Evolutionary conservation across 345 rosid species (phyloP).

Genomic region (Lepidium didymum): DNA sequence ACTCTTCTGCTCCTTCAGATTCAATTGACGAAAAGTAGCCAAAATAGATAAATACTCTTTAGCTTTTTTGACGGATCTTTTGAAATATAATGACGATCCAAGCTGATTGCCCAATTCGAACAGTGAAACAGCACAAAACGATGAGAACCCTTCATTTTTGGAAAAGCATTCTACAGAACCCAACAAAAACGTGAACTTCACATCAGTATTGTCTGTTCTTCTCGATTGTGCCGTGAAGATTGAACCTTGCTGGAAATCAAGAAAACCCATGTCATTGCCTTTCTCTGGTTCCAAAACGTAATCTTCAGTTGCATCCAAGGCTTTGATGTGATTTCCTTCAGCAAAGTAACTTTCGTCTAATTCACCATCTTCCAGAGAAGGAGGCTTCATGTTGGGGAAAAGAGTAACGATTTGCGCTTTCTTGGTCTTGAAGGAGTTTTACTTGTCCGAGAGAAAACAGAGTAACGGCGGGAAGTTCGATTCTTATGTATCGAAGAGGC

Average conservation of each 20-base stretch:
- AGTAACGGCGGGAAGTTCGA: not conserved
- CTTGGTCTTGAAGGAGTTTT: not conserved
- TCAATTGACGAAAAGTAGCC: not conserved
- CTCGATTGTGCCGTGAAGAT: not conserved
- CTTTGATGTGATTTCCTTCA: not conserved
- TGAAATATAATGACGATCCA: not conserved
- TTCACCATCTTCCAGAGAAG: not conserved
- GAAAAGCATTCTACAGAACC: not conserved
- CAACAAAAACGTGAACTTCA: not conserved
- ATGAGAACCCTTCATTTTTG: not conserved
- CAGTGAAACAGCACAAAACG: not conserved
- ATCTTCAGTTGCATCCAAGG: not conserved
- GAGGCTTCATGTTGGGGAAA: not conserved
- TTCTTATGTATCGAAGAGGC: not conserved
- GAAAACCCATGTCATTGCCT: not conserved
- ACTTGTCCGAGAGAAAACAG: not conserved
- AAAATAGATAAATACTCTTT: not conserved
- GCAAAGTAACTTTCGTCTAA: not conserved
- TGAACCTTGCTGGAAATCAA: not conserved
- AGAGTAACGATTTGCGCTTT: not conserved
- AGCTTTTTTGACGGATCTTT: not conserved
- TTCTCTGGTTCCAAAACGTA: not conserved
- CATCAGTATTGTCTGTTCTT: not conserved
- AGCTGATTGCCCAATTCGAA: not conserved
- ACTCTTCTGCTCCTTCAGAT: not conserved